Evolutionary conservation across 2,329 filamentous ascomycete species (phyloP).

Genomic region (Apiospora pterosperma): DNA sequence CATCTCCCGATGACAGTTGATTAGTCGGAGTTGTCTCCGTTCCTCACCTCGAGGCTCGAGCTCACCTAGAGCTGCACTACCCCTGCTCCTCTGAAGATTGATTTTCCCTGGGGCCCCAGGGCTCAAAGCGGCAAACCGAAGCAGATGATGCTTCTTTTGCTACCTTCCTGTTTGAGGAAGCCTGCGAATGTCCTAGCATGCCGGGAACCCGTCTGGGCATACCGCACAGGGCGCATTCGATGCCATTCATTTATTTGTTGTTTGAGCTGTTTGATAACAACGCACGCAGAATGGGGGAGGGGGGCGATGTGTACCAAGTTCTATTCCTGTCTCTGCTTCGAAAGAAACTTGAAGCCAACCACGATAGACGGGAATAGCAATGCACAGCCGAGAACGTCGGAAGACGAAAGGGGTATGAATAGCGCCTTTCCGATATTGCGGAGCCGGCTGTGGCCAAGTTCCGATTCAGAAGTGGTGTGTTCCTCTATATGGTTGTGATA

Average conservation of each 20-base stretch:
- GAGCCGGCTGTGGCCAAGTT: not conserved
- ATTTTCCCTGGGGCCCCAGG: not conserved
- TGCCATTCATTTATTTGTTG: not conserved
- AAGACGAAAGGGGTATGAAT: not conserved
- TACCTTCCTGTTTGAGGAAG: not conserved
- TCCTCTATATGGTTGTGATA: not conserved
- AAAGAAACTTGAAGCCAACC: not conserved
- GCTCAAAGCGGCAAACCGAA: not conserved
- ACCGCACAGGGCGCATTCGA: not conserved
- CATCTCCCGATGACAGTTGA: not conserved
- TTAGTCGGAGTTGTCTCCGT: not conserved
- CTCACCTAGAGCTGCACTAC: not conserved
- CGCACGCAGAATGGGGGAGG: not conserved
- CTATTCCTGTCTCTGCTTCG: not conserved
- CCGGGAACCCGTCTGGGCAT: not conserved
- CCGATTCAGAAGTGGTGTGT: not conserved
- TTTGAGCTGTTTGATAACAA: not conserved
- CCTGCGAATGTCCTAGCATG: not conserved
- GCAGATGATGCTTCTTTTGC: not conserved
- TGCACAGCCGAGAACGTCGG: not conserved
- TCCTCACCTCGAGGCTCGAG: not conserved
- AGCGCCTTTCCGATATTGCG: not conserved
- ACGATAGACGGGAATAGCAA: not conserved
- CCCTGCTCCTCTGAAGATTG: not conserved
- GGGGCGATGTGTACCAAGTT: not conserved